Evolutionary conservation across 495 filamentous ascomycete genomes (phyloP), one percentile per base, ranked within the genome.

Genomic region (Neurospora sp.): DNA sequence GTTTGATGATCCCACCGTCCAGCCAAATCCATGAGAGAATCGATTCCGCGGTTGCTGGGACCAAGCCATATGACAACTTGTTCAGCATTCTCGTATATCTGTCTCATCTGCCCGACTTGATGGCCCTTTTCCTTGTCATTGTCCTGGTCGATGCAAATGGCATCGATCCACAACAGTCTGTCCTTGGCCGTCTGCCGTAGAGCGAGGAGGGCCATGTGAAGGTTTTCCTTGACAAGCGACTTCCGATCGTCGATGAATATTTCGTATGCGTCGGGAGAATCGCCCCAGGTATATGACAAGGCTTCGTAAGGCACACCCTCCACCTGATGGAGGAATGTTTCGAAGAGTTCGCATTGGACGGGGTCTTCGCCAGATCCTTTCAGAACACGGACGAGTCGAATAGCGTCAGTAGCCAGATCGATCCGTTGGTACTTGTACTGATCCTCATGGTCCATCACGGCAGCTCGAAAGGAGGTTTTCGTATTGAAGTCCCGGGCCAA

Each of bases 231-330:
- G 27, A 76, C 22, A 18, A 4, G 18, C 6, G 7, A 12, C n/a
- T 39, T 35, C 3, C 39, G 40, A 3, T 44, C 22, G 10, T 72
- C 44, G n/a, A 76, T 9, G 2, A 3, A 38, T 37, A 76, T 41
- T 5, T 71, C 53, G 2, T 14, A 38, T 0, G 39, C 14, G 8
- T 12, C 31, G 10, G 35, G 14, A 20, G 69, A 27, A 59, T 77
- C 71, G 10, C 80, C 81, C 80, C 81, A 82, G 68, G 41, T 31
- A 70, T 81, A 82, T 22, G 81, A 82, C 4, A 82, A 38, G 6
- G 80, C 79, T 38, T 81, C 75, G 40, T 82, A 83, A 0, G 71
- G 71, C 0, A 70, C 12, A 0, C 69, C 61, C 0, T 72, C 38
- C 8, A 37, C 59, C 8, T 53, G 18, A 2, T 68, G 27, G 3